phyloP scores from a whole-genome alignment of 345 rosid species.

The Hibiscus trionum region DNA sequence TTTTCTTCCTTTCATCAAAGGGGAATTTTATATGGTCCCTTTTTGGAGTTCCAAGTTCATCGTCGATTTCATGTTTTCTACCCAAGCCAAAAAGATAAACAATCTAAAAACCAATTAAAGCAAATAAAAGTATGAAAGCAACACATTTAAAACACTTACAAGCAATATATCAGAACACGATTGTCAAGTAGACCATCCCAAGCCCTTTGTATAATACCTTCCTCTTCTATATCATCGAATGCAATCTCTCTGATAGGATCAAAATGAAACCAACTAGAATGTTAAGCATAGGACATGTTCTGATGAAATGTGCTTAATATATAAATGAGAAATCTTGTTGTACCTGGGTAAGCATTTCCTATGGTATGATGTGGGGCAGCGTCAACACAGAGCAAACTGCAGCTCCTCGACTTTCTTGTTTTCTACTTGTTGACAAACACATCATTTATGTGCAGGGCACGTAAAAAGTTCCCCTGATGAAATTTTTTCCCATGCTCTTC shows the following conservation, averaged over 20 bases:
- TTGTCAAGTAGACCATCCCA: constrained; percentile 70
- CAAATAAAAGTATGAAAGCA: constrained; percentile 10
- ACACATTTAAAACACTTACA: constrained; percentile 39
- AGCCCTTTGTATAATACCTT: constrained; percentile 47
- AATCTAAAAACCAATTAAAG: constrained; percentile 12
- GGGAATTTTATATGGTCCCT: constrained; percentile 78
- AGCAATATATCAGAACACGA: constrained; percentile 80
- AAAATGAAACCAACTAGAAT: constrained; percentile 9
- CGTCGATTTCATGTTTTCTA: constrained; percentile 71
- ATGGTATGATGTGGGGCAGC: constrained; percentile 87
- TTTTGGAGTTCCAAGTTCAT: constrained; percentile 59
- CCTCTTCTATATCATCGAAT: constrained; percentile 43
- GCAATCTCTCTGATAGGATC: constrained; percentile 45
- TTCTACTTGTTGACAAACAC: constrained; percentile 61
- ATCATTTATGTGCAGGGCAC: constrained; percentile 86
- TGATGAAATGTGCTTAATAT: not conserved
- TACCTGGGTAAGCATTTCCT: constrained; percentile 90
- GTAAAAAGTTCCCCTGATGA: constrained; percentile 54
- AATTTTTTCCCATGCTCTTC: constrained; percentile 48
- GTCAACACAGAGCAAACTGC: constrained; percentile 89
- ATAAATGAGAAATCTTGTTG: constrained; percentile 1
- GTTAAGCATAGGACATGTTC: not conserved
- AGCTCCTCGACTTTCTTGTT: constrained; percentile 42
- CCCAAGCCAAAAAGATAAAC: constrained; percentile 13
- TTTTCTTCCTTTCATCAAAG: constrained; percentile 26